A percentile compares a stretch with the other conserved stretches of the same genome.
phyloP scores from a whole-genome alignment of 768 basidiomycete genomes.

The Auricularia sp. region DNA sequence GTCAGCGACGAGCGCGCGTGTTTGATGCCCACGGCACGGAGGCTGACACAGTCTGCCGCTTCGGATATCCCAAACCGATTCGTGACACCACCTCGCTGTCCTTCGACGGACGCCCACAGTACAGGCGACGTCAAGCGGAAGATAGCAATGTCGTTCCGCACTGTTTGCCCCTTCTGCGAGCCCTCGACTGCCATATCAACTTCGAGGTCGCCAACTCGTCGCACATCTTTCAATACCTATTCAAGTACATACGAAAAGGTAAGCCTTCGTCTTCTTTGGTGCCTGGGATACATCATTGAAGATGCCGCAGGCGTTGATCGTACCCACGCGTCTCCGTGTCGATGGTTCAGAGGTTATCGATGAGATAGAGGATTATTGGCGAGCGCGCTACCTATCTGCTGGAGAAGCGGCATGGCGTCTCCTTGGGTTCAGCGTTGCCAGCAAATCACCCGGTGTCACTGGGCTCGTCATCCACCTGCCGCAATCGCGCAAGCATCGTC shows the following conservation, averaged over 20 bases:
- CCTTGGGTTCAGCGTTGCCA: slow-evolving; percentile 25
- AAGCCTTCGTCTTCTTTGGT: neutral
- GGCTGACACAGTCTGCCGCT: slow-evolving; percentile 13
- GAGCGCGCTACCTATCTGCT: slow-evolving; percentile 25
- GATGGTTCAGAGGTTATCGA: slow-evolving; percentile 14
- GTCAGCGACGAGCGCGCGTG: no score
- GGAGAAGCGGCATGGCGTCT: slow-evolving; percentile 27
- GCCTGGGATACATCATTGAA: no score
- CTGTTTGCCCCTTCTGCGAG: slow-evolving; percentile 15
- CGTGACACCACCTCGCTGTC: slow-evolving; percentile 18
- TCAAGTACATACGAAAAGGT: slow-evolving; percentile 34
- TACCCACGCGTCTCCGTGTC: slow-evolving; percentile 5
- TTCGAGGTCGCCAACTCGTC: slow-evolving; percentile 22
- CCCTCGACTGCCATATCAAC: slow-evolving; percentile 29
- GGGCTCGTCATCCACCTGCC: slow-evolving; percentile 25
- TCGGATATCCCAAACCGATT: slow-evolving; percentile 14
- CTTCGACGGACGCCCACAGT: slow-evolving; percentile 20
- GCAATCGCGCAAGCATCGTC: slow-evolving; percentile 9
- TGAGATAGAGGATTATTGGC: slow-evolving; percentile 11
- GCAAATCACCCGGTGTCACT: slow-evolving; percentile 26
- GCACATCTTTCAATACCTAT: slow-evolving; percentile 29
- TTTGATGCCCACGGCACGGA: no score
- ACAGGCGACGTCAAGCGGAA: slow-evolving; percentile 15
- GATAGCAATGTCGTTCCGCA: slow-evolving; percentile 26
- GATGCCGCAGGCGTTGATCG: slow-evolving; percentile 12